Evolutionary conservation across 257 asterid species (phyloP), one percentile per base, ranked within the genome.

Genomic region (Solanum dulcamara): DNA sequence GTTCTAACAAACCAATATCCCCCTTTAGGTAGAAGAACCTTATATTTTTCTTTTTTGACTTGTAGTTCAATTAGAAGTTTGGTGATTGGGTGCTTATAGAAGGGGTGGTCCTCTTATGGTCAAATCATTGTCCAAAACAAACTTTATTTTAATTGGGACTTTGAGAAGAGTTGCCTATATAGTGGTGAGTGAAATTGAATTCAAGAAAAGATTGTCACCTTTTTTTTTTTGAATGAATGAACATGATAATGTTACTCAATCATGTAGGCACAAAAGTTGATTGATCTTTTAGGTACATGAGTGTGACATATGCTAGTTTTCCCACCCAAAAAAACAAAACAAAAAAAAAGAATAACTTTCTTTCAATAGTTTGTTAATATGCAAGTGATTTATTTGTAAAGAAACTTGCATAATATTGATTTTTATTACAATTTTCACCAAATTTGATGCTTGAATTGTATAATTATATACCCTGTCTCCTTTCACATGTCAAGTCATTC

Each of bases 221-320:
- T 53, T 87, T 33, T 18, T 87, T 51, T 17, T 74, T 53, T 79
- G 2, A 67, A 17, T 35, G 80, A 77, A 46, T 59, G 48, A 12
- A 70, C 46, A 64, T 88, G 88, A 84, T 87, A 53, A 86, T 81
- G 71, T 84, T 74, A 81, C 72, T 86, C 88, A 88, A 85, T 88
- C 90, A 86, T 90, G 86, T 26, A 85, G 86, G 84, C 38, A 75
- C 33, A 84, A 81, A 51, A 77, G 53, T 82, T 81, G 83, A 83
- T 84, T 84, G 83, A 84, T 90, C 62, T 85, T 87, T 88, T 86
- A 85, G 88, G 90, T 89, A 86, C 81, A 88, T 37, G 87, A 81
- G 81, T 85, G 75, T 79, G 90, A 84, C 89, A 53, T 24, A 20
- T 66, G 86, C 71, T 86, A 74, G 86, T 86, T 84, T 77, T 48